A percentile compares a stretch with the other conserved stretches of the same genome.
These are phyloP conservation scores for Pugionium dolabratum DNA, from an alignment of 345 rosid genomes.

Conservation along the genomic window DNA sequence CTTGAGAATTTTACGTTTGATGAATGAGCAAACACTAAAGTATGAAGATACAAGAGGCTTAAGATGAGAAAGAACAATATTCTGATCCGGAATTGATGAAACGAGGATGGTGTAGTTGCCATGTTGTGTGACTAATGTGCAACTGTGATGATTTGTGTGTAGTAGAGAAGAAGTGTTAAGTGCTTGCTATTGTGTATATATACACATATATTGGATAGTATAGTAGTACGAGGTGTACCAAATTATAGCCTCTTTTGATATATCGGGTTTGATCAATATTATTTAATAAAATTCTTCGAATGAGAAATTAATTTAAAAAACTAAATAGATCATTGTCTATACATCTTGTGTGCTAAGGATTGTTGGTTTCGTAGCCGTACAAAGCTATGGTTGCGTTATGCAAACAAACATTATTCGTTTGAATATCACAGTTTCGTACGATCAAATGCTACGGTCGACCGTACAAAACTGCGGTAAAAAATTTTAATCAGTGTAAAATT, in stretches of 20 bases:
- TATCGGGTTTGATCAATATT: background rate
- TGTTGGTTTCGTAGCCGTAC: no score
- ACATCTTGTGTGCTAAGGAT: no score
- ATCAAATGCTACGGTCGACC: no score
- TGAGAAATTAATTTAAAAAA: background rate
- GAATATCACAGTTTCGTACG: no score
- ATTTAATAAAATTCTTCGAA: background rate
- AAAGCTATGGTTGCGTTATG: no score
- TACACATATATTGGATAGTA: constrained; percentile 19
- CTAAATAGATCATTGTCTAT: no score
- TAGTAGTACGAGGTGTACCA: constrained; percentile 27
- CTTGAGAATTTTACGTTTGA: constrained; percentile 43
- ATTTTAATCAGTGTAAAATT: no score
- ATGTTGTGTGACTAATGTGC: constrained; percentile 28
- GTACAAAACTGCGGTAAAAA: no score
- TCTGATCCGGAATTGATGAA: constrained; percentile 22
- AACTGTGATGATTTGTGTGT: constrained; percentile 21
- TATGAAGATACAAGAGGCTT: constrained; percentile 35
- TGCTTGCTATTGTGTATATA: constrained; percentile 22
- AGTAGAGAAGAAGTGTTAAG: constrained; percentile 27
- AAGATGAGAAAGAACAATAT: constrained; percentile 14
- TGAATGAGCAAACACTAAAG: constrained; percentile 14
- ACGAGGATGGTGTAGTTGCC: constrained; percentile 19
- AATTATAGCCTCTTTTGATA: background rate
- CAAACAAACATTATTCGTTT: no score